These are phyloP conservation scores for Xylaria sp. DNA, from an alignment of 2,329 filamentous ascomycete species.

Conservation along the genomic window DNA sequence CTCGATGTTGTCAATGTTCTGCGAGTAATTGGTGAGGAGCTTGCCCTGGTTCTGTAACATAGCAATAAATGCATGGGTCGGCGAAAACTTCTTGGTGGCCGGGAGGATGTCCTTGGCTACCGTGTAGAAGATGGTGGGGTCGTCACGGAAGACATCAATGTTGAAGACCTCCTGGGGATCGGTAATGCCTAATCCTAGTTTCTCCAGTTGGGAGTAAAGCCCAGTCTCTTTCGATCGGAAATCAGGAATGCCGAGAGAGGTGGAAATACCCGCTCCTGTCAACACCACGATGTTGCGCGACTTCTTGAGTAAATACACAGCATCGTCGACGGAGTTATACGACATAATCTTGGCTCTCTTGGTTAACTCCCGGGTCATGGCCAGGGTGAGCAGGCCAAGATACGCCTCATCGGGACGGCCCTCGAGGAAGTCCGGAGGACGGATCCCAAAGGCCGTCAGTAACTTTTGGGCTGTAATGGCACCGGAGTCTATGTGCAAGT, in stretches of 20 bases:
- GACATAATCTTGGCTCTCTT: constrained; percentile 82
- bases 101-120: constrained; percentile 92
- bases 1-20: constrained; percentile 98
- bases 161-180: constrained; percentile 98
- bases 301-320: constrained; percentile 77
- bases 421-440: constrained; percentile 78
- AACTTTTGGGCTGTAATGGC: constrained; percentile 83
- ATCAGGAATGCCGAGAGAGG: constrained; percentile 94
- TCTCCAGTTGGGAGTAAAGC: constrained; percentile 85
- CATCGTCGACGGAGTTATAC: constrained; percentile 90
- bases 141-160: constrained; percentile 84
- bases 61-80: constrained; percentile 93
- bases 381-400: constrained; percentile 78
- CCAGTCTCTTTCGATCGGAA: constrained; percentile 94
- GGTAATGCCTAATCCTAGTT: constrained; percentile 73
- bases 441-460: constrained; percentile 85
- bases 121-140: constrained; percentile 90
- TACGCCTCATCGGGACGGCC: constrained; percentile 78
- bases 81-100: constrained; percentile 79
- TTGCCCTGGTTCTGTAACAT: constrained; percentile 89
- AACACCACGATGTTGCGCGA: constrained; percentile 90
- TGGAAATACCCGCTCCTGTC: constrained; percentile 96
- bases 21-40: constrained; percentile 95
- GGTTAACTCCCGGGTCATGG: constrained; percentile 81
- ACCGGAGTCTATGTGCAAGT: constrained; percentile 74